phyloP scores from a whole-genome alignment of 2,329 filamentous ascomycete genomes.

The Fusarium sp. region DNA sequence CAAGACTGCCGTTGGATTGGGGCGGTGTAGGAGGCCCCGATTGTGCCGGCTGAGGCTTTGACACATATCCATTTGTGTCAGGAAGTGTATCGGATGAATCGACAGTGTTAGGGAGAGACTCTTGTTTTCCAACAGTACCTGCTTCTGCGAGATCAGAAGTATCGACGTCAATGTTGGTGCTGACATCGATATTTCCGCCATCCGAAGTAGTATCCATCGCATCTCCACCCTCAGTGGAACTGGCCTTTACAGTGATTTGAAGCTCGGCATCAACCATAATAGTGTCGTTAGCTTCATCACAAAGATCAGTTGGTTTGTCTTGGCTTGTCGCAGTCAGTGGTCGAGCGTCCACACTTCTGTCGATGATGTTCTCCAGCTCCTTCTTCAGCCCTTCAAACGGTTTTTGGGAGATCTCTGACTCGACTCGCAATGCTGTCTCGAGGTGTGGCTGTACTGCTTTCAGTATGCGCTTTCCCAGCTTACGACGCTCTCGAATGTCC shows the following conservation, averaged over 20 bases:
- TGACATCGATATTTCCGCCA: slow-evolving; percentile 60
- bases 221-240: slow-evolving; percentile 47
- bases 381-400: slow-evolving; percentile 76
- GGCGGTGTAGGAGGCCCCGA: slow-evolving; percentile 74
- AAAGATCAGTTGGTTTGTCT: slow-evolving; percentile 54
- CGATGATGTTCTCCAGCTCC: slow-evolving; percentile 80
- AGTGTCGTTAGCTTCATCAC: slow-evolving; percentile 58
- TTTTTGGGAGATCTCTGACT: slow-evolving; percentile 82
- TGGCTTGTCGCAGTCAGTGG: slow-evolving; percentile 54
- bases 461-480: slow-evolving; percentile 89
- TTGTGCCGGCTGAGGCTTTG: slow-evolving; percentile 46
- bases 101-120: slow-evolving; percentile 39
- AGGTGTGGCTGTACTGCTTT: slow-evolving; percentile 83
- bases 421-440: slow-evolving; percentile 80
- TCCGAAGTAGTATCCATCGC: slow-evolving; percentile 55
- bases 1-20: slow-evolving; percentile 70
- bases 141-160: slow-evolving; percentile 54
- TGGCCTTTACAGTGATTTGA: slow-evolving; percentile 61
- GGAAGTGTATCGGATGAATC: slow-evolving; percentile 60
- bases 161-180: slow-evolving; percentile 60
- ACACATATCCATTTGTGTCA: slow-evolving; percentile 61
- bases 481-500: slow-evolving; percentile 84
- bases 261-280: slow-evolving; percentile 65
- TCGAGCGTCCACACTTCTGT: slow-evolving; percentile 72
- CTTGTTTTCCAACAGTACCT: slow-evolving; percentile 46